Conservation (phyloP, 208 protist genomes). For the Leishmania tarentolae region DNA sequence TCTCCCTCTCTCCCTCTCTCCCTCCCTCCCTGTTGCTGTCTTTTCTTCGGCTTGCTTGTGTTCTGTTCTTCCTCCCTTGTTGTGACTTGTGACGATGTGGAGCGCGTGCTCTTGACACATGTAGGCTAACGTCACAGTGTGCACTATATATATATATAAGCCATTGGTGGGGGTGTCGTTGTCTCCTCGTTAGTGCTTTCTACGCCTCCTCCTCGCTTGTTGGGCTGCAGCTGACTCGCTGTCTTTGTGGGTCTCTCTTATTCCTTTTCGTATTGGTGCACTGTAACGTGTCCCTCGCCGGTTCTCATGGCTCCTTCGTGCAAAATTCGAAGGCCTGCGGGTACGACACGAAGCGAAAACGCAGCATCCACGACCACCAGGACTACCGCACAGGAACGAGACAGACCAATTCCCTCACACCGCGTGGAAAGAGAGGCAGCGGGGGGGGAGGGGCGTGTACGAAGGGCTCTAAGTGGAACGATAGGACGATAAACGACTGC, state of each 20-base stretch:
- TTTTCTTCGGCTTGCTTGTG: neutral
- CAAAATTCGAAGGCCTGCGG: neutral
- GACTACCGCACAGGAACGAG: no score
- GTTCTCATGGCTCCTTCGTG: no score
- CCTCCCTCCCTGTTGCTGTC: constrained; percentile 2
- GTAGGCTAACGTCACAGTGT: neutral
- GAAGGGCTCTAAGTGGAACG: neutral
- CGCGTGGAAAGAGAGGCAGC: neutral
- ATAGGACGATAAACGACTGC: neutral
- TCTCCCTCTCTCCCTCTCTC: neutral
- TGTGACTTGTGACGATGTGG: constrained; percentile 1
- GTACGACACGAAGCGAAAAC: neutral
- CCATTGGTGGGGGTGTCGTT: no score
- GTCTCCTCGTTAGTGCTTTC: neutral
- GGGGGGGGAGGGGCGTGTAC: neutral
- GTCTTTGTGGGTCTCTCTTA: neutral
- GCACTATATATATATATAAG: no score
- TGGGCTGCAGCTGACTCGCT: no score
- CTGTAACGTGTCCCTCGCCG: no score
- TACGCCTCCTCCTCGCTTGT: neutral
- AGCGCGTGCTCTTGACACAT: neutral
- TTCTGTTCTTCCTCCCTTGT: neutral
- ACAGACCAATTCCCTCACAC: neutral
- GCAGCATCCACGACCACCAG: no score
- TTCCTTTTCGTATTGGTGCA: neutral